Evolutionary conservation across 257 asterid species (phyloP), one percentile per base, ranked within the genome.

Genomic region (Scutellaria minor): DNA sequence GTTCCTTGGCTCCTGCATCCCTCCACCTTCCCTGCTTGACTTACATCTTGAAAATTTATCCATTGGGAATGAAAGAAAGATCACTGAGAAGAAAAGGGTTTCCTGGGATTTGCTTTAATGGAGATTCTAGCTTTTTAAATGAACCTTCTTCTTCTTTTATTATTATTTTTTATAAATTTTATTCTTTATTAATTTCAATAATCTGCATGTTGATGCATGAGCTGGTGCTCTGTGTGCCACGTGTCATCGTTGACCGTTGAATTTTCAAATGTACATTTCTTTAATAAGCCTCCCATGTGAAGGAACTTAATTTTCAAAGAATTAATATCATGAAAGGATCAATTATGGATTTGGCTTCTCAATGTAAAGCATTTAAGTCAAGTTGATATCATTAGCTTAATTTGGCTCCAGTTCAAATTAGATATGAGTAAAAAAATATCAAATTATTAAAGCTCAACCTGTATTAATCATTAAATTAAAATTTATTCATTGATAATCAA

Each of bases 31-130:
- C 47, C 82, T 76, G 52, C 71, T 85, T 40, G 93, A 87, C 51
- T 81, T 74, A 56, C 90, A 85, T 87, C 93, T 85, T 45, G 85
- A 73, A 39, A 75, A 81, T 68, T 74, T 85, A 52, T 87, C 93
- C 89, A 87, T 18, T 18, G 18, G 18, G 18, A 18, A 18, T 18
- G 18, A 18, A 18, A 18, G 1, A 6, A 6, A 22, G 40, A 7
- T 1, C 6, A n/a, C n/a, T 7, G 4, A 20, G 48, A 10, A 1
- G 55, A 40, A 68, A 51, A 59, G 52, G 64, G 64, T 18, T 77
- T 71, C 68, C 66, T 58, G 63, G 66, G 66, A 77, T 71, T 64
- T 57, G 62, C 9, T 47, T 56, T 22, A 11, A 22, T 13, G 53
- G 70, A 27, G 62, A 22, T 8, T 50, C 24, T 24, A 24, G 62